Evolutionary conservation across 225 moss, liverwort and hornwort genomes (phyloP).

Genomic region (Antitrichia curtipendula): DNA sequence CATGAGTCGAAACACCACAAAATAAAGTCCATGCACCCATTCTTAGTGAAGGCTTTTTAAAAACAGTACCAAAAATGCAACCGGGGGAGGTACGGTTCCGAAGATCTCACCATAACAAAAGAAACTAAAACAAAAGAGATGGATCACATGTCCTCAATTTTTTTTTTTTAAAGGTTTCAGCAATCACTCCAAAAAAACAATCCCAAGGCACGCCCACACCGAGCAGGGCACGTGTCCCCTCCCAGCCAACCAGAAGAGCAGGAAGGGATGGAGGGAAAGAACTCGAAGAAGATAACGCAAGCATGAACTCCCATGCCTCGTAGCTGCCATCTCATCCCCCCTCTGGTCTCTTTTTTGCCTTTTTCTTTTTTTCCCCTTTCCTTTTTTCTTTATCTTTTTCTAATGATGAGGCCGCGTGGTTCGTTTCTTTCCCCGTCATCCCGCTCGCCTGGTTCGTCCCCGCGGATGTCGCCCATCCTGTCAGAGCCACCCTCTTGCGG

Average conservation of each 20-base stretch:
- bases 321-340: background rate
- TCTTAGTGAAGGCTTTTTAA: too few species aligned
- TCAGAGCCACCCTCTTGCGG: background rate
- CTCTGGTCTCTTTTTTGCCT: background rate
- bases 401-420: background rate
- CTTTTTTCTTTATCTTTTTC: background rate
- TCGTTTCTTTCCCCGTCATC: background rate
- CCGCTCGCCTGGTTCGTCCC: background rate
- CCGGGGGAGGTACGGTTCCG: too few species aligned
- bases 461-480: constrained; percentile 12
- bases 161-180: background rate
- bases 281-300: background rate
- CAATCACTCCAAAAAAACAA: too few species aligned
- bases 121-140: too few species aligned
- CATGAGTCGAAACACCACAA: too few species aligned
- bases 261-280: background rate
- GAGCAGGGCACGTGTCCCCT: background rate
- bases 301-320: background rate
- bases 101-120: too few species aligned
- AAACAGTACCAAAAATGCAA: too few species aligned
- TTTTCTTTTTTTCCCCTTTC: too few species aligned
- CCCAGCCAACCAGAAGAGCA: background rate
- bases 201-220: background rate
- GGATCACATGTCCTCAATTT: too few species aligned
- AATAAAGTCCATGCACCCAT: too few species aligned